These are phyloP conservation scores for Coemansia sp. DNA, from an alignment of 192 early-diverging fungal species.

Conservation along the genomic window DNA sequence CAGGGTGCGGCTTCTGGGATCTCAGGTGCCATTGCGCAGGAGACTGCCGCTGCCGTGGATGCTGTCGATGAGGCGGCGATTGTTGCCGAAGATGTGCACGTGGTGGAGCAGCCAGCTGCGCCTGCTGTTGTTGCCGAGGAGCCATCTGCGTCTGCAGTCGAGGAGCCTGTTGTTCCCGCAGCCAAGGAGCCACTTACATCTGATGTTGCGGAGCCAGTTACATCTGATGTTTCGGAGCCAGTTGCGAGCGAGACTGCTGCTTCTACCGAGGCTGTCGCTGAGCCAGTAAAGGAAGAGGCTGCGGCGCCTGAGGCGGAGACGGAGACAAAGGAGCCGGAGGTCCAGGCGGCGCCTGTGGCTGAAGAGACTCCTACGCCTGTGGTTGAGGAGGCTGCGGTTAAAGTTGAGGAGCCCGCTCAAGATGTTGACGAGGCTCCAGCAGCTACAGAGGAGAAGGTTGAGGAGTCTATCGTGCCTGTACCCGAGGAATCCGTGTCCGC, in stretches of 20 bases:
- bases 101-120: background rate
- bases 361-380: background rate
- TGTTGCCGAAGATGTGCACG: constrained; percentile 1
- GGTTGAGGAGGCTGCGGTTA: background rate
- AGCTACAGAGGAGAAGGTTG: background rate
- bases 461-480: background rate
- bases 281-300: background rate
- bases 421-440: background rate
- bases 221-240: background rate
- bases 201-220: too few relatives aligned
- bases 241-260: background rate
- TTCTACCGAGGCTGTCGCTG: background rate
- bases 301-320: background rate
- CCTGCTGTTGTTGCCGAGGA: constrained; percentile 2
- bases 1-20: too few relatives aligned
- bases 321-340: constrained; percentile 6
- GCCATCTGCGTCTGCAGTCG: too few relatives aligned
- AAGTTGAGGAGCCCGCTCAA: background rate
- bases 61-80: background rate
- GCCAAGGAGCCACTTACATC: background rate
- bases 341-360: background rate
- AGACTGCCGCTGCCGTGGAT: background rate
- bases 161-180: background rate
- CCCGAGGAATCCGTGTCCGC: too few relatives aligned
- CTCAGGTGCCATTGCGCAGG: background rate